phyloP scores from a whole-genome alignment of 768 basidiomycete genomes.

The Ramaria rubella region DNA sequence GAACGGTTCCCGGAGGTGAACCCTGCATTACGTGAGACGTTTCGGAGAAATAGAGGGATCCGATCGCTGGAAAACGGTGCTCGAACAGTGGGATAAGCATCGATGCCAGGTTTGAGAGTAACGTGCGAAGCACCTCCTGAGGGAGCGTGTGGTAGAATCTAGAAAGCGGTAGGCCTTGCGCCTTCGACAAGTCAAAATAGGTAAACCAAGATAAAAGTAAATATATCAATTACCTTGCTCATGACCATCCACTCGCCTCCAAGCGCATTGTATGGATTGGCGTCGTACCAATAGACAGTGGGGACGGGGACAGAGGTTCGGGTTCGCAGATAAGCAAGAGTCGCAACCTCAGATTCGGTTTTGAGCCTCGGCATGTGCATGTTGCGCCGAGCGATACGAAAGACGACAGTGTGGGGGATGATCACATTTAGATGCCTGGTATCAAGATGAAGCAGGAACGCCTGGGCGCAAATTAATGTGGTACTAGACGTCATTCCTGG shows the following conservation, averaged over 20 bases:
- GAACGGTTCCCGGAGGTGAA: conserved; percentile 24
- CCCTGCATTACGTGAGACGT: conserved; percentile 14
- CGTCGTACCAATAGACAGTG: conserved; percentile 66
- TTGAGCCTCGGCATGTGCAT: conserved; percentile 68
- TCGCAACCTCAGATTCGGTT: conserved; percentile 83
- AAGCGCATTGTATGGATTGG: conserved; percentile 78
- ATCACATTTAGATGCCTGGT: conserved; percentile 30
- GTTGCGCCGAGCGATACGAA: conserved; percentile 75
- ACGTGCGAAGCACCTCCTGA: conserved; percentile 53
- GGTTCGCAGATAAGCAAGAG: conserved; percentile 71
- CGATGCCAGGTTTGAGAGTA: conserved; percentile 62
- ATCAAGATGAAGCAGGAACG: conserved; percentile 65
- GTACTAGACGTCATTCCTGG: conserved; percentile 10
- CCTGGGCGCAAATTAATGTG: conserved; percentile 34
- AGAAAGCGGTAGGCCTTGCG: conserved; percentile 63
- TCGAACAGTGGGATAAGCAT: conserved; percentile 69
- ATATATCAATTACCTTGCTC: conserved; percentile 53
- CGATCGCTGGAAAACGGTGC: conserved; percentile 69
- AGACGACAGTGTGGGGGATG: conserved; percentile 45
- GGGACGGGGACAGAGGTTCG: conserved; percentile 70
- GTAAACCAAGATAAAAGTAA: background rate
- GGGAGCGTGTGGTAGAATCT: conserved; percentile 65
- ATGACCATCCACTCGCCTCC: conserved; percentile 84
- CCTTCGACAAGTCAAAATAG: conserved; percentile 37
- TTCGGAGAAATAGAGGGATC: conserved; percentile 41